Evolutionary conservation across 148 eudicot species (phyloP).

Genomic region (Cornus suecica): DNA sequence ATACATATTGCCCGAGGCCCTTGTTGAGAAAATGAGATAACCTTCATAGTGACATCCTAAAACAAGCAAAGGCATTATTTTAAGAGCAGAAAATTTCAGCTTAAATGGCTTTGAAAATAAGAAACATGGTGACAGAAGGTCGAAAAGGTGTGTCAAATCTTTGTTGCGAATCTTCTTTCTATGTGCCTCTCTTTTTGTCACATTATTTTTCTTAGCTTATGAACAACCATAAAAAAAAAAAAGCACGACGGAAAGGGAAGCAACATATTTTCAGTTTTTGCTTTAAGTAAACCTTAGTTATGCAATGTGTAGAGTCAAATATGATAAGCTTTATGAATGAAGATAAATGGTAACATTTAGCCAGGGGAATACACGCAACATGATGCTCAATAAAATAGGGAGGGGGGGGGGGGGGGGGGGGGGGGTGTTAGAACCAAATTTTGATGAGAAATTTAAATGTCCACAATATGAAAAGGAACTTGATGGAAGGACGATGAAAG

Average conservation of each 20-base stretch:
- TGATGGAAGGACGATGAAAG: neutral
- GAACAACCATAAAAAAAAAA: conserved; percentile 2
- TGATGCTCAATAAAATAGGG: too few species aligned
- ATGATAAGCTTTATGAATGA: neutral
- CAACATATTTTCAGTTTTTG: neutral
- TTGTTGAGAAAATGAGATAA: conserved; percentile 98
- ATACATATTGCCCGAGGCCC: conserved; percentile 95
- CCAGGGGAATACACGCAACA: neutral
- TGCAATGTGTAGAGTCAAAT: neutral
- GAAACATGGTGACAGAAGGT: neutral
- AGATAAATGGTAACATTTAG: neutral
- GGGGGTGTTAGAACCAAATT: neutral
- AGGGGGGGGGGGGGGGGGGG: too few species aligned
- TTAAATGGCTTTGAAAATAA: neutral
- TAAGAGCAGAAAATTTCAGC: neutral
- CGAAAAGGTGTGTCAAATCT: neutral
- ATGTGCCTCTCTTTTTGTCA: conserved; percentile 1
- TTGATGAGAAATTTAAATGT: neutral
- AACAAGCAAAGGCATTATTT: conserved; percentile 18
- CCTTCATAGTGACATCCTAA: conserved; percentile 94
- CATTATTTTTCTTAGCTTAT: neutral
- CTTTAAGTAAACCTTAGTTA: conserved; percentile 2
- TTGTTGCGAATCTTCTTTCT: neutral
- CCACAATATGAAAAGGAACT: neutral
- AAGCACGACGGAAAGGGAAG: neutral